A percentile compares a stretch with the other conserved stretches of the same genome.
Evolutionary conservation across 495 filamentous ascomycete species (phyloP).

Genomic region (Filosporella fistucella): DNA sequence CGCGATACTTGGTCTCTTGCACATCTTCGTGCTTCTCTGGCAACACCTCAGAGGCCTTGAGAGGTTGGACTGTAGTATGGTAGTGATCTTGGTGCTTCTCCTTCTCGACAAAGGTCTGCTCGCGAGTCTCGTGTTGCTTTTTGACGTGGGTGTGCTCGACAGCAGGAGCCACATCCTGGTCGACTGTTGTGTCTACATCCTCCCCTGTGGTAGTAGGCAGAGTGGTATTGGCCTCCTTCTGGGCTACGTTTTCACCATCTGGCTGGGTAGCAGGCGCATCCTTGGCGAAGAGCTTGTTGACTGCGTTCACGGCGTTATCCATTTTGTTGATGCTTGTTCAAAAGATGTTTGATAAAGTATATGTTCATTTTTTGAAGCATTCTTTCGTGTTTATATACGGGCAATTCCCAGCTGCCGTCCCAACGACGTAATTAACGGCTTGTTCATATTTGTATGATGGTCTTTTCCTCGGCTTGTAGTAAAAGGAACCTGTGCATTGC

Average conservation of each 20-base stretch:
- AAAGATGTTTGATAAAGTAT: too few species aligned
- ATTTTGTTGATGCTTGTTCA: neutral
- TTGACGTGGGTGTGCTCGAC: slow-evolving; percentile 19
- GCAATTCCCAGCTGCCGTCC: too few species aligned
- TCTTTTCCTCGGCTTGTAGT: too few species aligned
- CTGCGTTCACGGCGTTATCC: neutral
- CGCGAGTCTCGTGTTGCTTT: slow-evolving; percentile 13
- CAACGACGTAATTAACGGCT: too few species aligned
- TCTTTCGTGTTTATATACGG: too few species aligned
- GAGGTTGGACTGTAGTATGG: slow-evolving; percentile 32
- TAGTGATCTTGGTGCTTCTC: slow-evolving; percentile 33
- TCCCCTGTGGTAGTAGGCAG: too few species aligned
- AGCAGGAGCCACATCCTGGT: neutral
- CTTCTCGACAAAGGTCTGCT: slow-evolving; percentile 15
- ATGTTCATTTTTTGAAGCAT: too few species aligned
- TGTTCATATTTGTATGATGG: too few species aligned
- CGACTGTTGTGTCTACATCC: neutral
- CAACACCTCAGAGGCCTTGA: slow-evolving; percentile 31
- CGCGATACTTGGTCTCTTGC: slow-evolving; percentile 6
- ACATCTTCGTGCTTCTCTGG: slow-evolving; percentile 27
- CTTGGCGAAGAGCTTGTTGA: neutral
- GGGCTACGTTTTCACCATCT: too few species aligned
- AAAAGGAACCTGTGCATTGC: too few species aligned
- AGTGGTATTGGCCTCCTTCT: too few species aligned
- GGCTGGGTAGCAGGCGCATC: neutral